Conservation (phyloP, 2,329 filamentous ascomycete species). For the Stenocarpella maydis region DNA sequence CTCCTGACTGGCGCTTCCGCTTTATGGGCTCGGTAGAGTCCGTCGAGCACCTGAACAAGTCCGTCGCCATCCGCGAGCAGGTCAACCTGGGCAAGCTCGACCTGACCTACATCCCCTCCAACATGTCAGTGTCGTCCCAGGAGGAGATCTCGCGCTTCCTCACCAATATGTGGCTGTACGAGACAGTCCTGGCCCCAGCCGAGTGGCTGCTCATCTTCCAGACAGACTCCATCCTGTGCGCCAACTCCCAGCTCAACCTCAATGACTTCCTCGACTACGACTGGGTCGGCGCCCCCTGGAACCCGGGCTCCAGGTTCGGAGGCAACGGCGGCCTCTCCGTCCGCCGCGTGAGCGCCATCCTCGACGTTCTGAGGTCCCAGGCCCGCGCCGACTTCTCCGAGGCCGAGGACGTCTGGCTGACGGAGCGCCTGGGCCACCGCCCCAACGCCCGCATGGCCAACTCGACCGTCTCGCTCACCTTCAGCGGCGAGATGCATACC, state of each 20-base stretch:
- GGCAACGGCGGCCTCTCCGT: conserved; percentile 64
- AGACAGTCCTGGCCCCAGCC: conserved; percentile 57
- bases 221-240: conserved; percentile 63
- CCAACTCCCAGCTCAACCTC: conserved; percentile 59
- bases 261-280: conserved; percentile 63
- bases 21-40: conserved; percentile 58
- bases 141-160: conserved; percentile 58
- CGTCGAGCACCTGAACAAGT: conserved; percentile 38
- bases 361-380: conserved; percentile 57
- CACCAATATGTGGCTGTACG: conserved; percentile 61
- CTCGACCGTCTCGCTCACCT: conserved; percentile 39
- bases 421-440: conserved; percentile 55
- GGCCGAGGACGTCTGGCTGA: conserved; percentile 65
- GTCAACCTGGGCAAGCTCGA: conserved; percentile 60
- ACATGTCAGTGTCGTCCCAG: conserved; percentile 55
- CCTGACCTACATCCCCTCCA: conserved; percentile 56
- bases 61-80: conserved; percentile 57
- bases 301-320: conserved; percentile 53
- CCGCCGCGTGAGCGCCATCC: conserved; percentile 60
- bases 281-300: conserved; percentile 60
- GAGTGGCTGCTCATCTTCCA: conserved; percentile 65
- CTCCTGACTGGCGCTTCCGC: conserved; percentile 62
- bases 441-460: conserved; percentile 58
- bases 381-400: conserved; percentile 58
- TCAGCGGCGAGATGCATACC: conserved; percentile 36